phyloP scores from a whole-genome alignment of 768 basidiomycete species.

The Lactifluus subvellereus region DNA sequence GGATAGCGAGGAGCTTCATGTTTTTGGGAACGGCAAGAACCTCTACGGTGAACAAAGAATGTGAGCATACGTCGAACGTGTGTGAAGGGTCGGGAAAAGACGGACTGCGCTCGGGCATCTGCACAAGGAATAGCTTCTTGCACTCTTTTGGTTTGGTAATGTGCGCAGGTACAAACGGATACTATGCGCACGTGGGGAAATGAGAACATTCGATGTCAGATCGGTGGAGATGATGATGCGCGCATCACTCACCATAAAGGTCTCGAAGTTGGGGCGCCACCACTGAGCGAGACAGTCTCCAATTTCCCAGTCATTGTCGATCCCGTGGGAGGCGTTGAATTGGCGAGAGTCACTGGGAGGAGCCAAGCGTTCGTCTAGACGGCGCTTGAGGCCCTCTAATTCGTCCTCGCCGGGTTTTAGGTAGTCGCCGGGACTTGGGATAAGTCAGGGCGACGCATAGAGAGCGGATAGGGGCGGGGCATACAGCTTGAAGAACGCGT shows the following conservation, averaged over 20 bases:
- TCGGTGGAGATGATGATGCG: background rate
- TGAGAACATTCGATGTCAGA: background rate
- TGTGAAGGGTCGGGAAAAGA: constrained; percentile 19
- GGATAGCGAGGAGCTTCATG: constrained; percentile 97
- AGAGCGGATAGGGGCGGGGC: constrained; percentile 29
- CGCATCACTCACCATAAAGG: constrained; percentile 77
- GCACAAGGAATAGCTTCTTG: constrained; percentile 92
- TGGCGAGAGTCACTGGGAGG: constrained; percentile 68
- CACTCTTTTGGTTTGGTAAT: constrained; percentile 97
- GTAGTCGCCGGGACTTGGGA: constrained; percentile 88
- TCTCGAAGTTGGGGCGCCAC: constrained; percentile 99
- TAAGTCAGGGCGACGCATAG: background rate
- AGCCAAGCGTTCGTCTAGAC: constrained; percentile 85
- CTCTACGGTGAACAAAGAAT: constrained; percentile 42
- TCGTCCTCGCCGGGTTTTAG: constrained; percentile 96
- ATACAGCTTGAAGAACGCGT: constrained; percentile 97
- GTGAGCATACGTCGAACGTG: background rate
- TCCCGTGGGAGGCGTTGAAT: constrained; percentile 68
- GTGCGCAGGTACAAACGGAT: constrained; percentile 91
- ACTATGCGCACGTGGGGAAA: constrained; percentile 41
- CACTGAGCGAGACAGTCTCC: constrained; percentile 96
- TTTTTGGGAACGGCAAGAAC: constrained; percentile 96
- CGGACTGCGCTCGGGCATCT: constrained; percentile 92
- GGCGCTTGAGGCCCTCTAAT: constrained; percentile 79
- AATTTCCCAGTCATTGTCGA: constrained; percentile 92